Conservation (phyloP, 148 eudicot genomes). For the Rhododendron henanense region DNA sequence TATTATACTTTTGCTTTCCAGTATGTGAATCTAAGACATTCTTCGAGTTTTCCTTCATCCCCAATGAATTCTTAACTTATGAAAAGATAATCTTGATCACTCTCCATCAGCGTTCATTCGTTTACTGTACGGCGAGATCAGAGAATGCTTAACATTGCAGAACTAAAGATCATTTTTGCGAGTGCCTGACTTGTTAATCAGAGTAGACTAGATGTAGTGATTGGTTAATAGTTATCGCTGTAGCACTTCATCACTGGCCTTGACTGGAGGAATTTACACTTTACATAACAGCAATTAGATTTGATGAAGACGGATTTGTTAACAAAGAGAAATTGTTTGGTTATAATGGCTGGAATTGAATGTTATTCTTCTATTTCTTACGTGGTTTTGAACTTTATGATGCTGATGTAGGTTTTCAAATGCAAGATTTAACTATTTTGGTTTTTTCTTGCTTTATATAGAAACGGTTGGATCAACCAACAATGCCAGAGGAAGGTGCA, state of each 20-base stretch:
- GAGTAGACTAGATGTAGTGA: not conserved
- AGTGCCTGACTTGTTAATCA: not conserved
- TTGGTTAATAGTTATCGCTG: not conserved
- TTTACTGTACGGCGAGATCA: not conserved
- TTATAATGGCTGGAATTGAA: not conserved
- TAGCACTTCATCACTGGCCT: not conserved
- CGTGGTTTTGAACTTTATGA: not conserved
- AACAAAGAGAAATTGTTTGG: not conserved
- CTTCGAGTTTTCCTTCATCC: slow-evolving; percentile 19
- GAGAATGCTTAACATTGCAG: not conserved
- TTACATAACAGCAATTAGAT: not conserved
- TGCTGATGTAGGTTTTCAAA: not conserved
- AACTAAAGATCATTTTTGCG: not conserved
- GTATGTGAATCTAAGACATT: slow-evolving; percentile 23
- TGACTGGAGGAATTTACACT: not conserved
- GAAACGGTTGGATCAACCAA: slow-evolving; percentile 11
- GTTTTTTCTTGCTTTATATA: slow-evolving; percentile 9
- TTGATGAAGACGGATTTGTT: not conserved
- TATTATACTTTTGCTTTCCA: slow-evolving; percentile 19
- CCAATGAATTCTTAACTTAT: not conserved
- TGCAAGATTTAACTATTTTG: not conserved
- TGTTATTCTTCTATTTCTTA: slow-evolving; percentile 5
- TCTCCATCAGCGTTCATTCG: not conserved
- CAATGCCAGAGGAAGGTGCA: slow-evolving; percentile 29
- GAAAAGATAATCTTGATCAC: not conserved